Evolutionary conservation across 1,284 basidiomycete species (phyloP).

Genomic region (Somion occarium): DNA sequence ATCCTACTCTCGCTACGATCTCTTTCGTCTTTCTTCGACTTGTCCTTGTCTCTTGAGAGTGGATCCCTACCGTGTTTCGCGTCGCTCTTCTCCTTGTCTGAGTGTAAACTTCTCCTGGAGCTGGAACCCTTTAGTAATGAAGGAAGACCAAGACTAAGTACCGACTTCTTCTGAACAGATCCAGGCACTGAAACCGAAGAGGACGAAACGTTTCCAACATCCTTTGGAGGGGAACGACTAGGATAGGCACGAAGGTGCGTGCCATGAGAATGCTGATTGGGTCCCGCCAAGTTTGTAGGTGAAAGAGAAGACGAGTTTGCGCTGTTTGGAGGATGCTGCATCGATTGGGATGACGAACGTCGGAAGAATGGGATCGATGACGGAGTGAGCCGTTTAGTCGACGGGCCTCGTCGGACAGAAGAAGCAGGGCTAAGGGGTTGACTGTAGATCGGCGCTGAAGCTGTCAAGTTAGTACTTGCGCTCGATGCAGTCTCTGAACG

Average conservation of each 20-base stretch:
- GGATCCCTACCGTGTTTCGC: constrained; percentile 40
- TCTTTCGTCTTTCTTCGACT: constrained; percentile 72
- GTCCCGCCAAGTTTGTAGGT: constrained; percentile 41
- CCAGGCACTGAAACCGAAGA: constrained; percentile 52
- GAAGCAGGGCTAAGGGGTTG: constrained; percentile 68
- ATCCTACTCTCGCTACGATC: constrained; percentile 82
- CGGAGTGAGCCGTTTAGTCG: constrained; percentile 84
- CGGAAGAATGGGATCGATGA: constrained; percentile 96
- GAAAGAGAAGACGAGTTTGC: constrained; percentile 33
- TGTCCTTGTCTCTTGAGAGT: constrained; percentile 33
- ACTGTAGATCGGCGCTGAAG: constrained; percentile 43
- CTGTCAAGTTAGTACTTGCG: constrained; percentile 53
- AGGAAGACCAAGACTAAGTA: constrained; percentile 71
- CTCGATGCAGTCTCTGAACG: constrained; percentile 71
- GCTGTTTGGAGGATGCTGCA: constrained; percentile 42
- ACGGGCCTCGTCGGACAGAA: constrained; percentile 60
- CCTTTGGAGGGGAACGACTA: constrained; percentile 47
- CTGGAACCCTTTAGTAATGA: constrained; percentile 79
- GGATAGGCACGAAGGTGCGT: constrained; percentile 30
- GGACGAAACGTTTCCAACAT: constrained; percentile 42
- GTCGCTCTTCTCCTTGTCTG: constrained; percentile 58
- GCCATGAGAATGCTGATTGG: constrained; percentile 1
- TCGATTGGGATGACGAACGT: constrained; percentile 86
- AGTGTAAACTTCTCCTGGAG: constrained; percentile 74
- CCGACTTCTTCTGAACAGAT: constrained; percentile 69